Percentiles rank a stretch among this genome's conserved stretches.
Evolutionary conservation across 176 grass and related monocot genomes (phyloP).

Genomic region (Raddia distichophylla): DNA sequence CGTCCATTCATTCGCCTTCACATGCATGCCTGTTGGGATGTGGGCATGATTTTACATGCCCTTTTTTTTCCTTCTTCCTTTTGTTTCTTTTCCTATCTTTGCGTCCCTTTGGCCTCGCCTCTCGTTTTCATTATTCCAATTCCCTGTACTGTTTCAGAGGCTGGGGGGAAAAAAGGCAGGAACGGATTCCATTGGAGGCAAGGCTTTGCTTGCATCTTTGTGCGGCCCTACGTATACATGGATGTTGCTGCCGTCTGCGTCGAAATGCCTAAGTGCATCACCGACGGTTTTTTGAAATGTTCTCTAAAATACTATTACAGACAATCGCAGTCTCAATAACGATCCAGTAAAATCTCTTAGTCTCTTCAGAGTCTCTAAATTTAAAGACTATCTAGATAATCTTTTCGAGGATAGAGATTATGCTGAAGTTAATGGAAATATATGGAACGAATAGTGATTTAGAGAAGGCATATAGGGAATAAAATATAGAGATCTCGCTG

Average conservation of each 20-base stretch:
- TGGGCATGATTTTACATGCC: constrained; percentile 5
- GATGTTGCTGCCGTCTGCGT: constrained; percentile 14
- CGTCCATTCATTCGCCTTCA: not conserved
- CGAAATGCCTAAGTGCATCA: not conserved
- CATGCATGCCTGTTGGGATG: not conserved
- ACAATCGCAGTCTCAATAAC: no score
- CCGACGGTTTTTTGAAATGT: no score
- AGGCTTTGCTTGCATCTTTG: not conserved
- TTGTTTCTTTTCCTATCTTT: not conserved
- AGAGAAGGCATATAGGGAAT: no score
- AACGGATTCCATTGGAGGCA: constrained; percentile 14
- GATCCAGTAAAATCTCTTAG: no score
- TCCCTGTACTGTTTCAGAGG: constrained; percentile 23
- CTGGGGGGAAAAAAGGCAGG: constrained; percentile 10
- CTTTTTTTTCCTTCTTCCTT: not conserved
- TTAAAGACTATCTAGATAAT: no score
- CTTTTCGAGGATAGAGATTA: no score
- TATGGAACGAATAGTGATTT: no score
- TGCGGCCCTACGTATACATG: constrained; percentile 24
- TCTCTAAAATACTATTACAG: no score
- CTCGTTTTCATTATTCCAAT: constrained; percentile 25
- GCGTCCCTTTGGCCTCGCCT: not conserved
- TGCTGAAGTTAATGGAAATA: no score
- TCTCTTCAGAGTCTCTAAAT: no score
- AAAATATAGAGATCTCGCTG: no score